Base-by-base conservation (phyloP, 495 filamentous ascomycete genomes). In the Aspergillus diversus region DNA sequence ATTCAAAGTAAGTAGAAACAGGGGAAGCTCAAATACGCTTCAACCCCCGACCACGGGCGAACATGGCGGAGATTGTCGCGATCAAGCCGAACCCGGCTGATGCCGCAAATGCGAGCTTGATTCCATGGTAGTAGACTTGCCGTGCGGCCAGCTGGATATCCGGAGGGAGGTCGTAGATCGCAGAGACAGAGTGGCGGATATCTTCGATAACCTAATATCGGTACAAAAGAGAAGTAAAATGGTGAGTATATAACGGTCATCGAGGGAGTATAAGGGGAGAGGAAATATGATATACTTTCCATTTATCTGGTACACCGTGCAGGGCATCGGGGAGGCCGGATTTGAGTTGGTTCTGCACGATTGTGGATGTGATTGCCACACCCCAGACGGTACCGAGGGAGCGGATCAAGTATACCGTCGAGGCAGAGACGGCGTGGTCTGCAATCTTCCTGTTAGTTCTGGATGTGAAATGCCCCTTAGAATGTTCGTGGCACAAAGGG, bases 371-470 rank as follows among this genome's bases (percentile, higher is more conserved):
- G 15, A 87, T 76, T 1, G 87, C 85, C 1, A 89, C 86, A 12
- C 86, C 87, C 77, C 84, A 88, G 33, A 89, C 87, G 0, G 80
- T 84, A 9, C 86, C 87, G 7, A 89, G 76, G 5, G 85, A 87
- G 37, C 86, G 84, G 54, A 88, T 82, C 37, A 89, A 79, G 65
- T 88, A 88, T 7, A 85, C 81, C 3, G 83, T 88, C 7, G 87
- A 89, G 1, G 87, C 80, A 0, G 84, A 86, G 9, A 89, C 86
- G 11, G 86, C 86, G 59, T 89, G 86, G 57, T 88, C 87, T 87
- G 61, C 5, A 5, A 1, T 31, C 33, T 21, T 47, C 21, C 21
- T 16, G 31, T 63, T 33, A 61, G 51, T 37, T 33, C 13, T 43
- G 0, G 21, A 27, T 27, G 21, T 27, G 21, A 27, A 27, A 27